Evolutionary conservation across 2,329 filamentous ascomycete genomes (phyloP).

Genomic region (Purpureocillium lavendulum): DNA sequence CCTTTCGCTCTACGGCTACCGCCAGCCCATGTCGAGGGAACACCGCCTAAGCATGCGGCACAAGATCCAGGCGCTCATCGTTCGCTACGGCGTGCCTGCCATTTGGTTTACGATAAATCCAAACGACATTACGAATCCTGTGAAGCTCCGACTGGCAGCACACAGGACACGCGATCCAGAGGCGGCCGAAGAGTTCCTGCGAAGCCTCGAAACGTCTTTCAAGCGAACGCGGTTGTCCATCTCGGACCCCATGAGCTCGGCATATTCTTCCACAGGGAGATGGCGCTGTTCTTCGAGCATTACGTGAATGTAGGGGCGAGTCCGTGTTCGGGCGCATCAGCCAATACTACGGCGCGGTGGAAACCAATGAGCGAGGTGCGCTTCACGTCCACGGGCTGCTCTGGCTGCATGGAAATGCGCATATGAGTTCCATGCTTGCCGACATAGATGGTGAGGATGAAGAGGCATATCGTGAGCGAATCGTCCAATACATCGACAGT

Average conservation of each 20-base stretch:
- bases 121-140: conserved; percentile 7
- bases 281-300: conserved; percentile 6
- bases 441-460: too few species aligned
- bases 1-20: background rate
- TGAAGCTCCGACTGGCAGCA: conserved; percentile 6
- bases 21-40: background rate
- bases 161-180: conserved; percentile 1
- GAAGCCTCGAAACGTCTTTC: background rate
- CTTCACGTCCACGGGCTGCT: background rate
- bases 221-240: background rate
- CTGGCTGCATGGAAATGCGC: background rate
- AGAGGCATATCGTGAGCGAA: background rate
- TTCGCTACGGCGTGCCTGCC: conserved; percentile 4
- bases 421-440: too few species aligned
- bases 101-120: conserved; percentile 7
- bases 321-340: conserved; percentile 6
- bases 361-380: background rate
- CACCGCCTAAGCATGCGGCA: background rate
- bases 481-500: background rate
- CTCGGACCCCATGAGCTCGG: conserved; percentile 4
- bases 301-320: conserved; percentile 4
- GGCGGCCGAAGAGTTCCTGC: conserved; percentile 4
- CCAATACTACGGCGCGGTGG: conserved; percentile 1
- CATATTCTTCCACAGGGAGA: conserved; percentile 5
- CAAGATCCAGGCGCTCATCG: conserved; percentile 6